A percentile compares a stretch with the other conserved stretches of the same genome.
These are phyloP conservation scores for Curvularia spicifera DNA, from an alignment of 2,329 filamentous ascomycete genomes.

Conservation along the genomic window DNA sequence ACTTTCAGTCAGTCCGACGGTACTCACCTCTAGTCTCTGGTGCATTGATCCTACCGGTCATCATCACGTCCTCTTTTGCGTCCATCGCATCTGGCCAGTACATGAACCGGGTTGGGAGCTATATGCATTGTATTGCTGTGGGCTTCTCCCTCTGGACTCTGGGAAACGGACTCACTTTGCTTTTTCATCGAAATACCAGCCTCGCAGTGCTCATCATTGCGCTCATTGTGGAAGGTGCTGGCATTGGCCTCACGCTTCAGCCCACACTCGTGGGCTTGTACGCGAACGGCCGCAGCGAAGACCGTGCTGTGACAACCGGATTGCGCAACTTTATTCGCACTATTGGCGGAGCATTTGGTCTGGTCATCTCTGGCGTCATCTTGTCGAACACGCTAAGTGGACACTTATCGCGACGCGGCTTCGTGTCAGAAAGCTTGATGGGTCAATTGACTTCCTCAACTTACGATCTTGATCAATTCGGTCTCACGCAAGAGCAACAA, in stretches of 20 bases:
- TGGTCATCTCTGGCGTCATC: conserved; percentile 55
- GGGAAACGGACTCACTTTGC: conserved; percentile 60
- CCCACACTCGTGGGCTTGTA: conserved; percentile 64
- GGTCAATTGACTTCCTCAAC: conserved; percentile 30
- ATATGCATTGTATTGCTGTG: conserved; percentile 26
- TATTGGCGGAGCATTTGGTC: conserved; percentile 64
- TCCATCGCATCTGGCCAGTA: conserved; percentile 29
- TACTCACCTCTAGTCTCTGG: conserved; percentile 58
- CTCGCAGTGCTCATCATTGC: conserved; percentile 59
- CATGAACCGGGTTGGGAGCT: conserved; percentile 29
- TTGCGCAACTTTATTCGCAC: conserved; percentile 68
- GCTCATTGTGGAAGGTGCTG: conserved; percentile 55
- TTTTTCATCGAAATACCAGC: conserved; percentile 55
- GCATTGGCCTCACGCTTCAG: conserved; percentile 60
- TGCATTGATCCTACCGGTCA: conserved; percentile 55
- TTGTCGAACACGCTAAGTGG: conserved; percentile 27
- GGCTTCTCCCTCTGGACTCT: conserved; percentile 58
- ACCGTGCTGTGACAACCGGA: conserved; percentile 67
- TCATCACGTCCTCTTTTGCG: conserved; percentile 25
- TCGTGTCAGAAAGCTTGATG: conserved; percentile 20
- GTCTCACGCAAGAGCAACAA: conserved; percentile 18
- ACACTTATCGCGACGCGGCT: conserved; percentile 15
- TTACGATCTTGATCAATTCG: conserved; percentile 22
- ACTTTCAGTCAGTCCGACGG: conserved; percentile 65
- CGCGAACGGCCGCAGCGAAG: conserved; percentile 56